Percentiles rank a stretch among this genome's conserved stretches.
Evolutionary conservation across 2,329 filamentous ascomycete genomes (phyloP).

Genomic region (Pyrenochaeta sp.): DNA sequence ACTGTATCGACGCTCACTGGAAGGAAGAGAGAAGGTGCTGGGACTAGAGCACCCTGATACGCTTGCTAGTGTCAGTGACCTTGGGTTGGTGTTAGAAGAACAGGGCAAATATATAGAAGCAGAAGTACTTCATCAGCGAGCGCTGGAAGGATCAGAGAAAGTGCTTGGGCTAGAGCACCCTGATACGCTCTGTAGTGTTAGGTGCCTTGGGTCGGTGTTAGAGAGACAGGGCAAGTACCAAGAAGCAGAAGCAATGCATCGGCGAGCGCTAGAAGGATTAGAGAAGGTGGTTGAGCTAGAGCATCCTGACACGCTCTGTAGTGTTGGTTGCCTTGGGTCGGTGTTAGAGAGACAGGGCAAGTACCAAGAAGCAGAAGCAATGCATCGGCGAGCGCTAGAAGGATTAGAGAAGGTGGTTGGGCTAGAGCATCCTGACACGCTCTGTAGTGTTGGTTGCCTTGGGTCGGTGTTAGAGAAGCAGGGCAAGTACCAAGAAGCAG

Average conservation of each 20-base stretch:
- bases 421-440: no score
- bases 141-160: background rate
- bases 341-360: background rate
- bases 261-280: background rate
- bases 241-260: conserved; percentile 8
- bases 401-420: no score
- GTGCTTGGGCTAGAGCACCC: conserved; percentile 13
- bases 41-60: no score
- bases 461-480: no score
- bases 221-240: conserved; percentile 6
- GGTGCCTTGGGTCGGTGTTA: conserved; percentile 3
- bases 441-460: no score
- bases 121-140: conserved; percentile 11
- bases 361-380: conserved; percentile 6
- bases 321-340: no score
- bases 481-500: no score
- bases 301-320: no score
- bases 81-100: conserved; percentile 10
- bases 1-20: no score
- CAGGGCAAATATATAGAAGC: conserved; percentile 23
- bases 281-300: no score
- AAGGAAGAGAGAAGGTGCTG: conserved; percentile 9
- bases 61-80: no score
- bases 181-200: conserved; percentile 10
- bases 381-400: conserved; percentile 1